These are phyloP conservation scores for Thermoascus crustaceus DNA, from an alignment of 2,329 filamentous ascomycete genomes.

Conservation along the genomic window DNA sequence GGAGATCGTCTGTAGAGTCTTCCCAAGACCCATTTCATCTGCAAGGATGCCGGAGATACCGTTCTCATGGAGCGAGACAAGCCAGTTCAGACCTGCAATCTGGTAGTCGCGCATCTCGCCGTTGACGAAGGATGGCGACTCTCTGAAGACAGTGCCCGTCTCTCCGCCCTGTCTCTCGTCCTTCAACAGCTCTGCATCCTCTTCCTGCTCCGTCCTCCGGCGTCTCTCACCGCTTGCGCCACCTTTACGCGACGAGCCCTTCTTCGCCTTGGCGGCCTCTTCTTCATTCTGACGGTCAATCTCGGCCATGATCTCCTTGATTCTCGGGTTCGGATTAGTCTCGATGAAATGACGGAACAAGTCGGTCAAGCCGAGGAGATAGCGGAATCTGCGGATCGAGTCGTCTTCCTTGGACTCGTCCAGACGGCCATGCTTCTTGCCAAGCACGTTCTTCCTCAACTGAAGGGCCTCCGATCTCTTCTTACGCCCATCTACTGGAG, in stretches of 20 bases:
- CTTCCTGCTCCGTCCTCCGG: conserved; percentile 90
- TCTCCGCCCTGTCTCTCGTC: conserved; percentile 85
- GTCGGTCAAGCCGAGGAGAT: conserved; percentile 88
- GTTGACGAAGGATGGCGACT: conserved; percentile 83
- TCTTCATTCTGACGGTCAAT: conserved; percentile 88
- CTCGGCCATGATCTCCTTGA: conserved; percentile 86
- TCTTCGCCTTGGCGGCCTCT: conserved; percentile 60
- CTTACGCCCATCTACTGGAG: conserved; percentile 66
- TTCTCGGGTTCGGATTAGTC: conserved; percentile 88
- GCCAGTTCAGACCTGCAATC: conserved; percentile 90
- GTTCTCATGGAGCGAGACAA: conserved; percentile 95
- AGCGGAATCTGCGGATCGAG: conserved; percentile 86
- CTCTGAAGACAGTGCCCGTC: conserved; percentile 83
- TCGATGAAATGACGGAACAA: conserved; percentile 99
- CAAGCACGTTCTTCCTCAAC: conserved; percentile 83
- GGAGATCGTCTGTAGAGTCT: conserved; percentile 94
- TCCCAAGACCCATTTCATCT: conserved; percentile 97
- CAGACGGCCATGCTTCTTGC: conserved; percentile 86
- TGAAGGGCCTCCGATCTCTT: conserved; percentile 80
- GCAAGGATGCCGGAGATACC: conserved; percentile 97
- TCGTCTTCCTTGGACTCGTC: conserved; percentile 98
- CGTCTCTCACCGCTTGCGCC: conserved; percentile 71
- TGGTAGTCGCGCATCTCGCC: conserved; percentile 95
- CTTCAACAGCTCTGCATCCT: conserved; percentile 78
- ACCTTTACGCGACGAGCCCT: conserved; percentile 69